phyloP scores from a whole-genome alignment of 768 basidiomycete genomes.

The Boletus reticuloceps region DNA sequence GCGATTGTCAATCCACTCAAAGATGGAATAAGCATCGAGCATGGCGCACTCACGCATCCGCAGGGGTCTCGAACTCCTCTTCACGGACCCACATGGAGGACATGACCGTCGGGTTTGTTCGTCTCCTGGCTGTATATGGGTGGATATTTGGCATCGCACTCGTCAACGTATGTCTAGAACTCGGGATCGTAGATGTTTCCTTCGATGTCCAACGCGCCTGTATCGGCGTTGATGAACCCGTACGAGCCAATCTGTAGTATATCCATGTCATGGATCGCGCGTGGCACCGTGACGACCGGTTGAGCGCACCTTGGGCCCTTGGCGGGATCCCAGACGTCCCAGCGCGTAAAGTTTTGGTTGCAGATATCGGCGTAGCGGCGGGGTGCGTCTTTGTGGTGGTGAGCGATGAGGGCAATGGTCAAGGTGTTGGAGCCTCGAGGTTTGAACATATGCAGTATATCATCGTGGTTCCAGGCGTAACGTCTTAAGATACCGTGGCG shows the following conservation, averaged over 20 bases:
- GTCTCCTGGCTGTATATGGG: not conserved
- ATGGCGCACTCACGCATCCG: too few species aligned
- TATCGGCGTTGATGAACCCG: slow-evolving; percentile 24
- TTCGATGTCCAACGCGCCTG: slow-evolving; percentile 26
- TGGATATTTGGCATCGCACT: slow-evolving; percentile 19
- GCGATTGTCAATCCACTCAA: too few species aligned
- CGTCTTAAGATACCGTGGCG: too few species aligned
- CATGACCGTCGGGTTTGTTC: not conserved
- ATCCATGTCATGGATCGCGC: not conserved
- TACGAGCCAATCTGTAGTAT: slow-evolving; percentile 16
- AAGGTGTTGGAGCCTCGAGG: too few species aligned
- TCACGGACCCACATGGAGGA: slow-evolving; percentile 5
- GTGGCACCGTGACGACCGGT: too few species aligned
- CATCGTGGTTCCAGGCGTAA: too few species aligned
- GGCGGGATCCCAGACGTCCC: slow-evolving; percentile 6
- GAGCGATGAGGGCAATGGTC: too few species aligned
- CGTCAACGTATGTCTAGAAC: slow-evolving; percentile 9
- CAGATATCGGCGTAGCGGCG: slow-evolving; percentile 9
- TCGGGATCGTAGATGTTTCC: slow-evolving; percentile 24
- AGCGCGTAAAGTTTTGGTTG: slow-evolving; percentile 1
- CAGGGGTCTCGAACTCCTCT: slow-evolving; percentile 8
- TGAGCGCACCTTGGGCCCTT: not conserved
- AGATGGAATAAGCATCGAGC: too few species aligned
- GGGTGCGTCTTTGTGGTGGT: not conserved
- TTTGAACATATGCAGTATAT: not conserved